Percentiles rank a stretch among this genome's conserved stretches.
Conservation (phyloP, 2,329 filamentous ascomycete species). For the Trichoderma semiorbis region DNA sequence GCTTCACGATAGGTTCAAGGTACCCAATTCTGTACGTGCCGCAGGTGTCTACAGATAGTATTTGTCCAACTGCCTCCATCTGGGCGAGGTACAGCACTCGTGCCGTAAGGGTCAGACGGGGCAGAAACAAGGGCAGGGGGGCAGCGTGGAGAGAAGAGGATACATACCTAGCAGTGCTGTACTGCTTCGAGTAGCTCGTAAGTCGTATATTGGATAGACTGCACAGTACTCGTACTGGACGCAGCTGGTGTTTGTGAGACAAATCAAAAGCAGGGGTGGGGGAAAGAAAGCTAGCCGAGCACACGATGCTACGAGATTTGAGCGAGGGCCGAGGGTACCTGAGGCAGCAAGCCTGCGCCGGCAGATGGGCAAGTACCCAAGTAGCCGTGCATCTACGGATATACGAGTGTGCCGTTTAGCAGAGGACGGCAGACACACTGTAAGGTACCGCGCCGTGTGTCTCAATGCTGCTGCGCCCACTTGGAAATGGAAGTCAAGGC, state of each 20-base stretch:
- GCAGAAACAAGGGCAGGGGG: not conserved
- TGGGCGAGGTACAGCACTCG: not conserved
- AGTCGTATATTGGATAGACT: not conserved
- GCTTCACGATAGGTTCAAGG: not conserved
- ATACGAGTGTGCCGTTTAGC: not conserved
- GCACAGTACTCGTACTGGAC: not conserved
- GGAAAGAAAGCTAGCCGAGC: not conserved
- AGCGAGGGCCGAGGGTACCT: not conserved
- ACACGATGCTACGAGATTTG: not conserved
- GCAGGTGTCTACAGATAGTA: not conserved
- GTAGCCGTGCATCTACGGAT: not conserved
- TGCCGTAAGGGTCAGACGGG: conserved; percentile 1
- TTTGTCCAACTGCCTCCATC: not conserved
- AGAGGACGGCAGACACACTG: not conserved
- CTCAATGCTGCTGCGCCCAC: conserved; percentile 1
- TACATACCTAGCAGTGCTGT: not conserved
- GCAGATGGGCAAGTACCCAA: not conserved
- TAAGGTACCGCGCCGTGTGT: not conserved
- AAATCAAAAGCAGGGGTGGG: not conserved
- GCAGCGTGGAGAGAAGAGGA: not conserved
- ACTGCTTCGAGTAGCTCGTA: not conserved
- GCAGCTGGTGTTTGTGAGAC: not conserved
- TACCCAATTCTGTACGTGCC: not conserved
- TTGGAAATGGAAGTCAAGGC: not conserved
- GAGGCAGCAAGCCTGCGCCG: not conserved